Base-by-base conservation (phyloP, 208 protist species). In the Leishmania braziliensis region DNA sequence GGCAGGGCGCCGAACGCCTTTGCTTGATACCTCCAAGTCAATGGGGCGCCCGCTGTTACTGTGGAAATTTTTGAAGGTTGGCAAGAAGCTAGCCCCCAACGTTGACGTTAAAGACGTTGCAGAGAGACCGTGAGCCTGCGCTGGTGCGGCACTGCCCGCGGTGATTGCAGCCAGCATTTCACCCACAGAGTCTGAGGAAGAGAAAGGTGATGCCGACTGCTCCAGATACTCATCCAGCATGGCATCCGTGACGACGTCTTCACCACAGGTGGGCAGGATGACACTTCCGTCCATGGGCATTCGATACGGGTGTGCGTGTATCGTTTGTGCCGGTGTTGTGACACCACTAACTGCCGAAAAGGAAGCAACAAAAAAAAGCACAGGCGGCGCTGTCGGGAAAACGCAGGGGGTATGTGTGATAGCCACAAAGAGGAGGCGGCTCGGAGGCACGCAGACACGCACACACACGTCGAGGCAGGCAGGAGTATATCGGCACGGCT, bases 211-310 rank as follows among this genome's bases (percentile, higher is more conserved):
- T 3, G 70, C 39, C 23, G 46, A 18, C 2, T 75, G 39, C 18
- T 73, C 43, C 39, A 71, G 18, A 48, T 77, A 77, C n/a, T 80
- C 73, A 48, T 84, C 85, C 5, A 88, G 73, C 78, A 88, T 82
- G 20, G 82, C 80, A 68, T 88, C 85, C 8, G 85, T 88, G 65
- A 88, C 76, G 74, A 58, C 8, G 56, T 88, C 85, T 79, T 88
- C 85, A 43, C 26, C 29, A 26, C 46, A 74, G 3, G 66, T 68
- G 16, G 78, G 5, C 2, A 53, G 65, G 46, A 88, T 83, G 18
- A 18, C 26, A 33, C 76, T 83, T 14, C 72, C 71, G n/a, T 85
- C 68, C 78, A 83, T 88, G 18, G 23, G 50, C 46, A 36, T 68
- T 5, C 8, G 56, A 46, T 3, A n/a, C 1, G 36, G 10, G 74